Percentiles rank a stretch among this genome's conserved stretches.
Conservation (phyloP, 495 filamentous ascomycete species). For the Aspergillus carlsbadensis region DNA sequence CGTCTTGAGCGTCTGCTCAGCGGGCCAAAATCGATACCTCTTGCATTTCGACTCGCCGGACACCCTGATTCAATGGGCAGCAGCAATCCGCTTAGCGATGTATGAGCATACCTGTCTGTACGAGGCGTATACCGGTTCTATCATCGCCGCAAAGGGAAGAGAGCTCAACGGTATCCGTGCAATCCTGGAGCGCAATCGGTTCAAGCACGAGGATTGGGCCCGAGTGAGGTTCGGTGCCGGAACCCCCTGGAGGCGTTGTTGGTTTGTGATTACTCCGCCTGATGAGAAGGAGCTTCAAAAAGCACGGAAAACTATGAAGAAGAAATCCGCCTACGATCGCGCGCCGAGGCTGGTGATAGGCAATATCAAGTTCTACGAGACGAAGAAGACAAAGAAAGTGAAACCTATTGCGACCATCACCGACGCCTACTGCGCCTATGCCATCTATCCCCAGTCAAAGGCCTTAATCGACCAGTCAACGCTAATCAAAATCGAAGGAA, state of each 20-base stretch:
- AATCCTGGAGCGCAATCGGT: conserved; percentile 76
- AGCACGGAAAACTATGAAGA: conserved; percentile 79
- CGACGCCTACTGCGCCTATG: conserved; percentile 88
- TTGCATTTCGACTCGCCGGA: conserved; percentile 94
- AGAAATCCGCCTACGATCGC: conserved; percentile 79
- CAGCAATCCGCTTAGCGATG: conserved; percentile 90
- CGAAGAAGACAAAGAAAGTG: conserved; percentile 89
- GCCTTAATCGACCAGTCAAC: conserved; percentile 92
- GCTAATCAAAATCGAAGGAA: conserved; percentile 89
- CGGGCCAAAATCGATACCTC: conserved; percentile 91
- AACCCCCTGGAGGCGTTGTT: conserved; percentile 94
- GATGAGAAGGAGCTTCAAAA: conserved; percentile 89
- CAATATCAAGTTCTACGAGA: conserved; percentile 91
- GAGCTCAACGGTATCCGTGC: conserved; percentile 78
- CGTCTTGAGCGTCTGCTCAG: conserved; percentile 91
- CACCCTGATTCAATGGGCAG: conserved; percentile 93
- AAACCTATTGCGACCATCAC: conserved; percentile 86
- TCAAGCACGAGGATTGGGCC: conserved; percentile 88
- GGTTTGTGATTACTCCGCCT: conserved; percentile 90
- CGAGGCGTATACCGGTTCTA: conserved; percentile 93
- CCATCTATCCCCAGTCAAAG: conserved; percentile 93
- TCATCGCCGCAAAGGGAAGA: conserved; percentile 95
- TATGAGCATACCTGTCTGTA: conserved; percentile 91
- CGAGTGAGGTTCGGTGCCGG: conserved; percentile 94
- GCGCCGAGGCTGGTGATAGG: conserved; percentile 68